These are phyloP conservation scores for Trichoderma sp. DNA, from an alignment of 2,329 filamentous ascomycete genomes.

Conservation along the genomic window DNA sequence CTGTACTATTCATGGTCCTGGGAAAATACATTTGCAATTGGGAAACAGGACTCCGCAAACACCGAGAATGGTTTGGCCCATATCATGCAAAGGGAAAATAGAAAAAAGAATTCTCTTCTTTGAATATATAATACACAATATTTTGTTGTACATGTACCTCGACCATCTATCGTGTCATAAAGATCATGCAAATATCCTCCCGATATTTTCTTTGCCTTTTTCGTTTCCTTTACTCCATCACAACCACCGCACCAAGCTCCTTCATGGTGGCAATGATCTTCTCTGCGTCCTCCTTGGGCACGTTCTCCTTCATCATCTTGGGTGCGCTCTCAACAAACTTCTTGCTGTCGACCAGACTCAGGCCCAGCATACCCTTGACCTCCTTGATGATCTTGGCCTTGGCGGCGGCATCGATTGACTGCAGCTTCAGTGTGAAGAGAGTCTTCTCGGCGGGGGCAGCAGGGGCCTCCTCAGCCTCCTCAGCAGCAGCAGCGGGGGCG, in stretches of 20 bases:
- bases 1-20: neutral
- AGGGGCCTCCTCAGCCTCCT: constrained; percentile 85
- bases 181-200: constrained; percentile 18
- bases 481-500: constrained; percentile 57
- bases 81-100: neutral
- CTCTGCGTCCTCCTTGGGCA: constrained; percentile 98
- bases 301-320: constrained; percentile 98
- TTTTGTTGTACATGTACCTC: constrained; percentile 41
- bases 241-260: constrained; percentile 81
- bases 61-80: constrained; percentile 4
- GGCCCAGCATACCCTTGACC: constrained; percentile 90
- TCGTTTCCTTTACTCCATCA: constrained; percentile 71
- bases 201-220: neutral
- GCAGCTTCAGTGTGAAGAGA: constrained; percentile 92
- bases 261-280: constrained; percentile 97
- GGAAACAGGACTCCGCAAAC: neutral
- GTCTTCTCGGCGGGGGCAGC: constrained; percentile 92
- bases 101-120: constrained; percentile 28
- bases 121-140: constrained; percentile 37
- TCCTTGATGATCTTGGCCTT: constrained; percentile 99
- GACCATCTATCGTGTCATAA: constrained; percentile 34
- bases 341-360: constrained; percentile 98
- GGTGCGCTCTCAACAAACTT: constrained; percentile 99
- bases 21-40: neutral
- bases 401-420: constrained; percentile 78